These are phyloP conservation scores for Pseudogymnoascus pannorum DNA, from an alignment of 2,329 filamentous ascomycete species.

Conservation along the genomic window DNA sequence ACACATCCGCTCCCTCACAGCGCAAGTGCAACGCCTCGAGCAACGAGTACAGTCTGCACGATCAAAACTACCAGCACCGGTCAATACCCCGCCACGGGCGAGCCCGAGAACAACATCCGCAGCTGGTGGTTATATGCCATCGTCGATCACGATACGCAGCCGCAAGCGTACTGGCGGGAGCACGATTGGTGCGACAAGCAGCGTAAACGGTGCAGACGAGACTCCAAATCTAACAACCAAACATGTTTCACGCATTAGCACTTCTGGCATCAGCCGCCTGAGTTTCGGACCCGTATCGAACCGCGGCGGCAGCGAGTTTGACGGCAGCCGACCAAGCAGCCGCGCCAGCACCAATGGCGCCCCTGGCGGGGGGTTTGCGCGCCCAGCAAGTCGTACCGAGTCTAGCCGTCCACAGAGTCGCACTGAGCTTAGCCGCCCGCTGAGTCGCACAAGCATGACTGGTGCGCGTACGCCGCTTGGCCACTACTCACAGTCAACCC, in stretches of 20 bases:
- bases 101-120: slow-evolving; percentile 57
- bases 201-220: slow-evolving; percentile 21
- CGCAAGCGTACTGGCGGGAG: slow-evolving; percentile 58
- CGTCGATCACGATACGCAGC: slow-evolving; percentile 58
- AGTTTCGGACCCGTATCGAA: slow-evolving; percentile 57
- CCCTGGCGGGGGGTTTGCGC: slow-evolving; percentile 17
- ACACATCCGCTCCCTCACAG: slow-evolving; percentile 88
- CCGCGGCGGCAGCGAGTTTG: slow-evolving; percentile 30
- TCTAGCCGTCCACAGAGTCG: slow-evolving; percentile 21
- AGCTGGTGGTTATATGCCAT: slow-evolving; percentile 40
- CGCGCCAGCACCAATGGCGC: slow-evolving; percentile 21
- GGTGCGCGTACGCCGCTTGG: slow-evolving; percentile 29
- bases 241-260: slow-evolving; percentile 53
- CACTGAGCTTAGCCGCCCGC: slow-evolving; percentile 25
- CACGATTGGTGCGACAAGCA: slow-evolving; percentile 26
- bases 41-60: slow-evolving; percentile 85
- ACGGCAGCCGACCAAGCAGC: slow-evolving; percentile 20
- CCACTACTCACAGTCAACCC: slow-evolving; percentile 27
- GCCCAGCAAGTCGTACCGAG: slow-evolving; percentile 9
- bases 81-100: slow-evolving; percentile 66
- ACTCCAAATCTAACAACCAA: slow-evolving; percentile 34
- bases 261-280: slow-evolving; percentile 54
- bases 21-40: slow-evolving; percentile 95
- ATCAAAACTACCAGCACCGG: slow-evolving; percentile 82
- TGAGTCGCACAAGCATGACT: slow-evolving; percentile 26